Conservation (phyloP, 495 filamentous ascomycete genomes). For the Penicillium argentinense region DNA sequence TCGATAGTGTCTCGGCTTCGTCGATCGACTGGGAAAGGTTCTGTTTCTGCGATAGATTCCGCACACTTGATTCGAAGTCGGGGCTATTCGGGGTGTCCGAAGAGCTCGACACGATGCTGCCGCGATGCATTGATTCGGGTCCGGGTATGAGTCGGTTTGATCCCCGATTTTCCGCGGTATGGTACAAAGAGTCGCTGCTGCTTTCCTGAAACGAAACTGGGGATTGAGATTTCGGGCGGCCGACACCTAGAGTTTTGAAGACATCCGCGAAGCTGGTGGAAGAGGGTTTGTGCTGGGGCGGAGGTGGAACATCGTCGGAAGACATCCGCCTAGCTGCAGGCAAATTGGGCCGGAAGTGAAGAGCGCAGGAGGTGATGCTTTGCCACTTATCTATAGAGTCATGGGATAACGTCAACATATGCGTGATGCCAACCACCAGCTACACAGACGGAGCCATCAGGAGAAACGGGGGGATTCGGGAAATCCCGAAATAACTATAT, state of each 20-base stretch:
- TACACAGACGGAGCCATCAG: no score
- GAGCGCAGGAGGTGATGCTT: constrained; percentile 1
- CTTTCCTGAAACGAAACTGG: constrained; percentile 37
- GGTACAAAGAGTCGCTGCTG: constrained; percentile 31
- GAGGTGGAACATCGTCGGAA: constrained; percentile 46
- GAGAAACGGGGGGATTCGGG: no score
- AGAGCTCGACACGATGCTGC: constrained; percentile 43
- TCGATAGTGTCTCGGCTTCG: constrained; percentile 41
- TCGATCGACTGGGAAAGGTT: constrained; percentile 39
- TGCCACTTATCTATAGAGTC: no score
- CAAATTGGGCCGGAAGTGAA: constrained; percentile 4
- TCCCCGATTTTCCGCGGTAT: constrained; percentile 33
- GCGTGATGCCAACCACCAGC: no score
- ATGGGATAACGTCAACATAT: no score
- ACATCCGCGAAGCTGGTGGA: constrained; percentile 47
- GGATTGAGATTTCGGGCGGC: constrained; percentile 42
- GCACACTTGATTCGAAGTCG: constrained; percentile 41
- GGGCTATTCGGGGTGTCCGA: constrained; percentile 43
- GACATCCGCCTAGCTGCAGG: constrained; percentile 40
- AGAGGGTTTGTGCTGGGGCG: constrained; percentile 37
- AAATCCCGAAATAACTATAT: no score
- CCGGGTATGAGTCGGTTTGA: constrained; percentile 31
- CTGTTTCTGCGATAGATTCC: constrained; percentile 36
- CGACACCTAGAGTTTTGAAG: constrained; percentile 45
- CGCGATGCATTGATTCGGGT: constrained; percentile 48